Base-by-base conservation (phyloP, 352 stramenopile species). In the Globisporangium camurandrum region DNA sequence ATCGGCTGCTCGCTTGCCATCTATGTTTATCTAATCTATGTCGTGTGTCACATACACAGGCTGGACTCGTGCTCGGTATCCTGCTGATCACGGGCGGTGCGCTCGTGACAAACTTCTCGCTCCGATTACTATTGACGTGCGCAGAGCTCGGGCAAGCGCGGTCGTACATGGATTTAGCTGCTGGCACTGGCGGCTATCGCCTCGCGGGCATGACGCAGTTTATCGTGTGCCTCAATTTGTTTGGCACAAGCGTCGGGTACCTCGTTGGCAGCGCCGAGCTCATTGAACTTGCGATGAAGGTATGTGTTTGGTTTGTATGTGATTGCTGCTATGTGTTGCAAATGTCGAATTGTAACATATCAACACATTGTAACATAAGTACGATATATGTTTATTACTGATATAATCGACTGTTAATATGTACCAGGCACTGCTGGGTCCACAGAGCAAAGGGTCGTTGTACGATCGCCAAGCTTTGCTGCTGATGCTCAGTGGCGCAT, bases 211-310 rank as follows among this genome's bases (percentile, higher is more conserved):
- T 93, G 51, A 90, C 81, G 27, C 82, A 93, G 56, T 59, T 80
- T 24, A 60, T 89, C 28, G 78, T 95, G 45, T 87, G 79, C 46
- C 64, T 92, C 49, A 95, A 95, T 58, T 61, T 95, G n/a, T 93
- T 93, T 54, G 84, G 84, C 26, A 93, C 82, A n/a, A 73, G 61
- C 4, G 75, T 95, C 10, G 81, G 80, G 16, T 95, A 93, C 36
- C 63, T 95, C 17, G 78, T 93, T 6, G 82, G 80, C 17, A 86
- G 76, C 45, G 75, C 82, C 16, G 82, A 93, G 61, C 58, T 93
- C 11, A 70, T 90, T 36, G 75, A 88, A 31, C 51, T 89, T 39
- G 69, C 71, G 0, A 61, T 88, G 50, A 75, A 71, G 59, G 70
- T 82, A 45, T 4, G 37, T 30, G 12, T 34, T 10, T n/a, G n/a